Conservation (phyloP, 106 monocot genomes). For the Phalaenopsis equestris region DNA sequence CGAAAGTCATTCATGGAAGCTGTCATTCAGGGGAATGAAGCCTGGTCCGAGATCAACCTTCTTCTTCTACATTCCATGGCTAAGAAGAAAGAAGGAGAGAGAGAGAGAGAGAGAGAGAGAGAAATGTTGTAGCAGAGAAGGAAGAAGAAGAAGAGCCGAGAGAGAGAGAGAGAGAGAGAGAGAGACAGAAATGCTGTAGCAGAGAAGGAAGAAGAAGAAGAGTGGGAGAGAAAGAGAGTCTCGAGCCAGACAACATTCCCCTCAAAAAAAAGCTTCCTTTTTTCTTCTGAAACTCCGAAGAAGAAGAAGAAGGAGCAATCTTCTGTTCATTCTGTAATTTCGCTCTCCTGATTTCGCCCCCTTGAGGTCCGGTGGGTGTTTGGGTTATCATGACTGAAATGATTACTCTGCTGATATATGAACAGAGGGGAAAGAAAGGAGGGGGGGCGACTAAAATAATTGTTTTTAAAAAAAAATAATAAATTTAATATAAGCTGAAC, state of each 20-base stretch:
- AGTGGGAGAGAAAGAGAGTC: background rate
- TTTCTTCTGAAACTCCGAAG: background rate
- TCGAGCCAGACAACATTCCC: slow-evolving; percentile 31
- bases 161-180: background rate
- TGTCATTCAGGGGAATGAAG: slow-evolving; percentile 85
- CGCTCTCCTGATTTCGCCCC: background rate
- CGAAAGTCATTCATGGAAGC: slow-evolving; percentile 24
- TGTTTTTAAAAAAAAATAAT: no score
- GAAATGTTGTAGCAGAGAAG: no score
- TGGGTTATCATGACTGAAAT: slow-evolving; percentile 13
- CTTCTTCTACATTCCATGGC: background rate
- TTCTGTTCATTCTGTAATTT: background rate
- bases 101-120: background rate
- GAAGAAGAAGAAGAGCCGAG: background rate
- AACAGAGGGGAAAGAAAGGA: background rate
- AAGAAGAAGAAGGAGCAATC: background rate
- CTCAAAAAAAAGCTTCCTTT: slow-evolving; percentile 22
- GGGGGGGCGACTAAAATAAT: background rate
- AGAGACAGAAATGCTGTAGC: background rate
- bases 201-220: background rate
- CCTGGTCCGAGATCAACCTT: slow-evolving; percentile 66
- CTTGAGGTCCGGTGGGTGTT: slow-evolving; percentile 4
- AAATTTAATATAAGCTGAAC: no score
- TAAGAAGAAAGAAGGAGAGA: background rate
- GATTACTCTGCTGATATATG: slow-evolving; percentile 4